Evolutionary conservation across 495 filamentous ascomycete species (phyloP), one percentile per base, ranked within the genome.

Genomic region (Aspergillus coremiiformis): DNA sequence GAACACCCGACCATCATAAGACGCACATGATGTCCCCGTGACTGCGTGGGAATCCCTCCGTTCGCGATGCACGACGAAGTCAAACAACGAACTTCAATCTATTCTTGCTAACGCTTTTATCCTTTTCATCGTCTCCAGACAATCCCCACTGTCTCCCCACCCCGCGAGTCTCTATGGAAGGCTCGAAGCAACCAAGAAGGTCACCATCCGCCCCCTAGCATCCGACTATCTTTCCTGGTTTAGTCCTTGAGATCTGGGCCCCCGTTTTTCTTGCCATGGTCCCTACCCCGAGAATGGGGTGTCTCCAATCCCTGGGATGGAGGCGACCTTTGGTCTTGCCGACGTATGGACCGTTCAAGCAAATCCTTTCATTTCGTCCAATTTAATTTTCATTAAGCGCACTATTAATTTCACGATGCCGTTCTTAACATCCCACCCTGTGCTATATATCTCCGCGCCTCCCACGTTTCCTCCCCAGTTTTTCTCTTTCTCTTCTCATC

Each of bases 201-300:
- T n/a, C 37, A 44, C 35, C 32, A n/a, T 45, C 46, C 39, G 21
- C 45, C 45, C 48, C 47, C 24, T 32, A 47, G 17, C 44, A 39
- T 49, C 30, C 39, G 48, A 47, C 29, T 54, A 29, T 30, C 52
- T 27, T 45, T n/a, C 52, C 56, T 44, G 23, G n/a, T 47, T 44
- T 24, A 43, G 51, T 48, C 56, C 43, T 37, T 47, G 49, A 64
- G 62, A 71, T 71, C 66, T 60, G 68, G 66, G 66, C 65, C 66
- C 66, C 65, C 63, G 47, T 66, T 62, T 58, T 59, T 54, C 39
- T 39, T 61, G 58, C 61, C 66, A 66, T 66, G 64, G 62, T 53
- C 45, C 37, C 49, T 66, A 62, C 66, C 65, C 65, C 60, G 49
- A 60, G 47, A 26, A 50, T 53, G 53, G 52, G 52, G 35, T 53